These are phyloP conservation scores for Colletotrichum sidae DNA, from an alignment of 2,329 filamentous ascomycete genomes.

Conservation along the genomic window DNA sequence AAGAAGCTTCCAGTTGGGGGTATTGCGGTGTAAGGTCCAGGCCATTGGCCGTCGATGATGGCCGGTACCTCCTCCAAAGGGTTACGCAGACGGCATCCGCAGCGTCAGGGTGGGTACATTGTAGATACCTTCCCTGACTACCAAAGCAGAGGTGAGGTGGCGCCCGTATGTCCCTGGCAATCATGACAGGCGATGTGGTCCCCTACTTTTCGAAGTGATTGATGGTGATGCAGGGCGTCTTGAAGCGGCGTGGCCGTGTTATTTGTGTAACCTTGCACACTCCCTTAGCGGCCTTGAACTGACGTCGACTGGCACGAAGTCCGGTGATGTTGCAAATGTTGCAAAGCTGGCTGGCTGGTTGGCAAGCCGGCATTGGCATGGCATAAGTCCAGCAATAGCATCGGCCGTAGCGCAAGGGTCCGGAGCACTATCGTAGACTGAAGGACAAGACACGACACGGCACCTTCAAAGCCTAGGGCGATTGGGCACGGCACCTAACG, in stretches of 20 bases:
- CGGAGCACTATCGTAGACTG: not conserved
- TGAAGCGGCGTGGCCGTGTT: not conserved
- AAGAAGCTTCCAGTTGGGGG: too few species aligned
- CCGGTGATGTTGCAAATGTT: not conserved
- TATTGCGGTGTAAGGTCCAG: too few species aligned
- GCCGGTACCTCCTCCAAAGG: too few species aligned
- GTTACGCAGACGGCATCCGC: too few species aligned
- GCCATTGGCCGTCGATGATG: too few species aligned
- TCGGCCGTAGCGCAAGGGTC: slow-evolving; percentile 4
- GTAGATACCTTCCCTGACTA: too few species aligned
- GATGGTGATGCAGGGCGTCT: slow-evolving; percentile 26
- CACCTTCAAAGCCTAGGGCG: too few species aligned
- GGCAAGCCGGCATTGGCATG: slow-evolving; percentile 7
- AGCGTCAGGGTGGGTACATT: too few species aligned
- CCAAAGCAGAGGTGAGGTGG: not conserved
- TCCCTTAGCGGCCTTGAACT: too few species aligned
- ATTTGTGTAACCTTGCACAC: too few species aligned
- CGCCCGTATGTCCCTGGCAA: slow-evolving; percentile 2
- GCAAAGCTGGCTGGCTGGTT: not conserved
- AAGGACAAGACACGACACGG: not conserved
- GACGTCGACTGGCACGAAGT: too few species aligned
- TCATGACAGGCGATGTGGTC: slow-evolving; percentile 17
- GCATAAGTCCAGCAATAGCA: slow-evolving; percentile 15
- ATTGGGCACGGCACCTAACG: too few species aligned
- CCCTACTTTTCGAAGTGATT: slow-evolving; percentile 15